Base-by-base conservation (phyloP, 306 rosid genomes). In the Fagus sylvatica region DNA sequence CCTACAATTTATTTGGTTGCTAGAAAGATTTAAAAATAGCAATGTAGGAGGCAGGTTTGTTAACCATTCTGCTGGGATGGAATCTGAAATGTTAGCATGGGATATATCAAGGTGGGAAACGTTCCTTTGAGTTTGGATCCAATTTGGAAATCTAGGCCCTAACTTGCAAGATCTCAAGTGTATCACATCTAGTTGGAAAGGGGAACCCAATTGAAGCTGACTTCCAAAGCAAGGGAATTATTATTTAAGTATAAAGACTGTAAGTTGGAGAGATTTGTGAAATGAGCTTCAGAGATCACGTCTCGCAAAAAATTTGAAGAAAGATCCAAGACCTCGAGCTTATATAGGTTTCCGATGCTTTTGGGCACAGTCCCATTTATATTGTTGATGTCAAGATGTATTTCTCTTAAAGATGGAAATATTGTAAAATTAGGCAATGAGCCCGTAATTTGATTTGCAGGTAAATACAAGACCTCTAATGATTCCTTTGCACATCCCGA, bases 1-100 rank as follows among this genome's bases (percentile, higher is more conserved):
- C 15, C 34, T 11, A 2, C 84, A 86, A 41, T n/a, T n/a, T 36
- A 85, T 55, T 16, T 53, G 67, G 39, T 85, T 85, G 4, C 3
- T 13, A 3, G 86, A 82, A 74, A 85, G 84, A 61, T 79, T 65
- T 57, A 85, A 22, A 17, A 16, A 46, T 42, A 10, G 10, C 8
- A 7, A 42, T 7, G 0, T 42, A 7, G 48, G 48, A 42, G 11
- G 48, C 48, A 42, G 48, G 48, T 42, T 0, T 42, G 48, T 42
- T 8, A 42, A 42, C 11, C 48, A 42, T 10, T 7, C 11, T 42
- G 48, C 2, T 0, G 11, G 48, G 8, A 42, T 42, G 48, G 48
- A 3, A 42, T 1, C 11, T 42, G 48, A 42, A 7, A 42, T 42
- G 0, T 42, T 8, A 42, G 48, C 0, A 5, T 17, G 0, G 13